phyloP scores from a whole-genome alignment of 768 basidiomycete species.

The Daedalea quercina region DNA sequence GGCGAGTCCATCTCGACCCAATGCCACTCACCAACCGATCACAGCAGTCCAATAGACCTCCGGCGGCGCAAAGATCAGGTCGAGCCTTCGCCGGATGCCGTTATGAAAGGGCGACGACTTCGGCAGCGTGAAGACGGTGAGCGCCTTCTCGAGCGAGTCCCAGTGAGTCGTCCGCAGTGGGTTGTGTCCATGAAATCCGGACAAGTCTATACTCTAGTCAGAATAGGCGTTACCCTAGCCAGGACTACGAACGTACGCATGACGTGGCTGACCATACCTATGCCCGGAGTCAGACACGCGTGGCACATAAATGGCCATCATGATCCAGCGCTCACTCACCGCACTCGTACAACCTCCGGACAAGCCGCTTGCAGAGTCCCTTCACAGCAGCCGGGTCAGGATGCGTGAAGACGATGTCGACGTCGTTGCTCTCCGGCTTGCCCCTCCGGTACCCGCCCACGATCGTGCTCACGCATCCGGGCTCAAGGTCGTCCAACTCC shows the following conservation, averaged over 20 bases:
- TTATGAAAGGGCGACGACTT: slow-evolving; percentile 22
- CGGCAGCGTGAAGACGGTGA: slow-evolving; percentile 74
- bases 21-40: slow-evolving; percentile 67
- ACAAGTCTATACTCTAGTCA: slow-evolving; percentile 39
- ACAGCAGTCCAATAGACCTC: slow-evolving; percentile 85
- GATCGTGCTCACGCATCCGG: slow-evolving; percentile 68
- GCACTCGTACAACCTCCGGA: slow-evolving; percentile 46
- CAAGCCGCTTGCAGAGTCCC: slow-evolving; percentile 54
- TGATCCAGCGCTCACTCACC: slow-evolving; percentile 33
- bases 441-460: slow-evolving; percentile 87
- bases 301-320: slow-evolving; percentile 1
- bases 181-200: slow-evolving; percentile 51
- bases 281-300: neutral
- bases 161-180: slow-evolving; percentile 52
- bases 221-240: neutral
- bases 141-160: slow-evolving; percentile 79
- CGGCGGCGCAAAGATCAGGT: slow-evolving; percentile 75
- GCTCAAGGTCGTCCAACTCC: slow-evolving; percentile 56
- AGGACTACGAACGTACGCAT: slow-evolving; percentile 49
- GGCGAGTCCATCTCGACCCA: no score
- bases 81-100: slow-evolving; percentile 61
- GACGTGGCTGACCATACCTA: slow-evolving; percentile 75
- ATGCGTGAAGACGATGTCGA: slow-evolving; percentile 87
- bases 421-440: slow-evolving; percentile 74
- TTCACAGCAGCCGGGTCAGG: slow-evolving; percentile 47